Conservation (phyloP, 768 basidiomycete species). For the Obba rivulosa region DNA sequence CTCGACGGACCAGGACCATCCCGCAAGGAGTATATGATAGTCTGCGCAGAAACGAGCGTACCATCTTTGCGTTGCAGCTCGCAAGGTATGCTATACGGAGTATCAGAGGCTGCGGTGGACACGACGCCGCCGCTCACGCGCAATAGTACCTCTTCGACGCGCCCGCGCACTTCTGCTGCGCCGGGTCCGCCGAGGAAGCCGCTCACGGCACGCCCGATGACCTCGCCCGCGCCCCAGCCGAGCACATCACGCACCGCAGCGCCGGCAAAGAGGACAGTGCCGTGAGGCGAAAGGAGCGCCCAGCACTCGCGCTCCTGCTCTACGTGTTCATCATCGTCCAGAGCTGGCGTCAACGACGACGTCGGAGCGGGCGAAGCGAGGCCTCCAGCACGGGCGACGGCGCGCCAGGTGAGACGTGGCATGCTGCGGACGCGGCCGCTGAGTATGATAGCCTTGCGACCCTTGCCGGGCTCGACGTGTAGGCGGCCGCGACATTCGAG, state of each 20-base stretch:
- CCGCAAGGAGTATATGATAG: constrained; percentile 35
- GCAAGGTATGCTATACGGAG: constrained; percentile 25
- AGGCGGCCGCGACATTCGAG: constrained; percentile 86
- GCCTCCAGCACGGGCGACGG: constrained; percentile 49
- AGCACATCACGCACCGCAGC: constrained; percentile 55
- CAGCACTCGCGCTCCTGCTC: constrained; percentile 44
- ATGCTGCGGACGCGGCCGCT: constrained; percentile 71
- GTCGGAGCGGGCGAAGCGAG: constrained; percentile 19
- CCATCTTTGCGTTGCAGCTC: constrained; percentile 37
- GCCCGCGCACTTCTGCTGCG: constrained; percentile 12
- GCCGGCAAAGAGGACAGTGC: constrained; percentile 48
- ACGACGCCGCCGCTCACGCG: constrained; percentile 6
- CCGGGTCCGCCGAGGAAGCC: constrained; percentile 25
- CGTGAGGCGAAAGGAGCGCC: constrained; percentile 43
- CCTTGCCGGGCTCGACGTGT: constrained; percentile 90
- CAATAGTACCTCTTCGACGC: constrained; percentile 20
- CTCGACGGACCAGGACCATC: constrained; percentile 2
- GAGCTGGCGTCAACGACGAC: neutral
- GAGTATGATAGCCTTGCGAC: constrained; percentile 91
- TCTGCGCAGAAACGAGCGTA: constrained; percentile 22
- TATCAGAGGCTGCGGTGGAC: constrained; percentile 10
- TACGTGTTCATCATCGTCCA: constrained; percentile 11
- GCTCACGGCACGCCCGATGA: constrained; percentile 43
- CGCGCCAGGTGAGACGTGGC: constrained; percentile 56
- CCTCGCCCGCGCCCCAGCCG: constrained; percentile 52